A percentile compares a stretch with the other conserved stretches of the same genome.
Evolutionary conservation across 1,139 yeast species (phyloP).

Genomic region (Yamadazyma triangularis): DNA sequence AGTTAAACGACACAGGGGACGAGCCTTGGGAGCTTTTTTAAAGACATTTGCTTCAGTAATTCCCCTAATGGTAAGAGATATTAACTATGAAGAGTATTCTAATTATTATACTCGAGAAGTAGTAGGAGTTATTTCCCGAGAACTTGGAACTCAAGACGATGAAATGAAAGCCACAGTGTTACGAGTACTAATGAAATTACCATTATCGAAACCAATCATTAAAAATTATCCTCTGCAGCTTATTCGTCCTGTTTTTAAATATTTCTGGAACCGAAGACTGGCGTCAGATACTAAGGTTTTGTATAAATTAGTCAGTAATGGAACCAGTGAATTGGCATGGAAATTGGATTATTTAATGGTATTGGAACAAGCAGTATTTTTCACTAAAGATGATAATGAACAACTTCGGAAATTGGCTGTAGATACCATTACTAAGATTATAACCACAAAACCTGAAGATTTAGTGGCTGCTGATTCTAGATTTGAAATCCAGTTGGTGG

Average conservation of each 20-base stretch:
- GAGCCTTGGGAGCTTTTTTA: slow-evolving; percentile 69
- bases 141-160: slow-evolving; percentile 80
- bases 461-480: slow-evolving; percentile 34
- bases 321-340: slow-evolving; percentile 64
- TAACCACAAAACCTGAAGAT: slow-evolving; percentile 23
- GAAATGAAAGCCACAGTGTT: slow-evolving; percentile 81
- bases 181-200: slow-evolving; percentile 28
- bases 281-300: slow-evolving; percentile 51
- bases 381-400: slow-evolving; percentile 79
- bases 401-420: slow-evolving; percentile 75
- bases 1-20: slow-evolving; percentile 71
- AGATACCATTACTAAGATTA: slow-evolving; percentile 49
- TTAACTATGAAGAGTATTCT: slow-evolving; percentile 62
- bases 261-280: slow-evolving; percentile 74
- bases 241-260: slow-evolving; percentile 58
- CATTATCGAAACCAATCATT: slow-evolving; percentile 26
- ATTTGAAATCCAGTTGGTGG: slow-evolving; percentile 65
- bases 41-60: slow-evolving; percentile 76
- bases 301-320: slow-evolving; percentile 61
- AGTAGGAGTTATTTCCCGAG: slow-evolving; percentile 61
- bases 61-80: slow-evolving; percentile 70
- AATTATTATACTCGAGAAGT: slow-evolving; percentile 75
- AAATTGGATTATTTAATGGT: slow-evolving; percentile 65
- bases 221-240: slow-evolving; percentile 37
- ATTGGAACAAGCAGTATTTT: slow-evolving; percentile 52